These are phyloP conservation scores for Psilocybe mexicana DNA, from an alignment of 1,284 basidiomycete genomes.

Conservation along the genomic window DNA sequence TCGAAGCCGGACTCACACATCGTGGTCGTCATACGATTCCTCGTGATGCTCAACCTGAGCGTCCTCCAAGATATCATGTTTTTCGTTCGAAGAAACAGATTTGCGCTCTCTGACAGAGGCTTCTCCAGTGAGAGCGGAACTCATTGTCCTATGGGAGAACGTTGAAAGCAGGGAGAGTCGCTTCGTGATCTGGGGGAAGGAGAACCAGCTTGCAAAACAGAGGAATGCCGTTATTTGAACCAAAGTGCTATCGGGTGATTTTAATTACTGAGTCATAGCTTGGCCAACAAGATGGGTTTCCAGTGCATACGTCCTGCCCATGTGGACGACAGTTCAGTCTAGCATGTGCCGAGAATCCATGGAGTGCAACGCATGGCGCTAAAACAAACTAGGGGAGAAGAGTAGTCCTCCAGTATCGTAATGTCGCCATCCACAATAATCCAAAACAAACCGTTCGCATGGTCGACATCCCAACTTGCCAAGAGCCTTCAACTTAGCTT, in stretches of 20 bases:
- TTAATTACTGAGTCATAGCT: background rate
- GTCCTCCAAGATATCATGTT: slow-evolving; percentile 22
- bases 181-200: slow-evolving; percentile 10
- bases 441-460: too few species aligned
- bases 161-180: background rate
- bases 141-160: slow-evolving; percentile 22
- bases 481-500: too few species aligned
- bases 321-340: slow-evolving; percentile 18
- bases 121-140: slow-evolving; percentile 20
- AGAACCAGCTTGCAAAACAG: background rate
- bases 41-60: slow-evolving; percentile 17
- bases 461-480: too few species aligned
- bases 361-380: slow-evolving; percentile 9
- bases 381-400: too few species aligned
- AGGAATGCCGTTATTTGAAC: slow-evolving; percentile 9
- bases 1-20: slow-evolving; percentile 34
- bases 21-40: slow-evolving; percentile 35
- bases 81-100: slow-evolving; percentile 23
- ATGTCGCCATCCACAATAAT: too few species aligned
- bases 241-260: background rate
- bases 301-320: slow-evolving; percentile 9
- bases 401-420: too few species aligned
- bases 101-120: slow-evolving; percentile 9
- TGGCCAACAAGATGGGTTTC: background rate
- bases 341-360: background rate